Conservation (phyloP, 805 yeast genomes). For the Candida gorgasii region DNA sequence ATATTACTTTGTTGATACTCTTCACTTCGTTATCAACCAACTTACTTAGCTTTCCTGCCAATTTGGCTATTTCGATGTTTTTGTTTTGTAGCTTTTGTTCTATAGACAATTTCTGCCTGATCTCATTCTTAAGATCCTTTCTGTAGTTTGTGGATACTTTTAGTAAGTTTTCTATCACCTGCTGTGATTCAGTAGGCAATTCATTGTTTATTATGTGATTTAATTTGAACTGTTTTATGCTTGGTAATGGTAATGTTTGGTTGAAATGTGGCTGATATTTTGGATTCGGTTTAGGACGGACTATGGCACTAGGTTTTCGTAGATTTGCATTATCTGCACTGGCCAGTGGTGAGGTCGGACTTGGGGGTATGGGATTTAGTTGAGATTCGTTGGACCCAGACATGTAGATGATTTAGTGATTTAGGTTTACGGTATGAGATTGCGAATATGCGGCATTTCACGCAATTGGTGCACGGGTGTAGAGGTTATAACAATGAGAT, state of each 20-base stretch:
- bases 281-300: slow-evolving; percentile 4
- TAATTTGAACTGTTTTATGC: slow-evolving; percentile 32
- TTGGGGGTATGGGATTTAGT: not conserved
- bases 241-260: slow-evolving; percentile 19
- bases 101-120: slow-evolving; percentile 31
- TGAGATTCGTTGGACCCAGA: not conserved
- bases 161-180: slow-evolving; percentile 28
- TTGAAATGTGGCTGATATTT: slow-evolving; percentile 17
- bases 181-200: slow-evolving; percentile 28
- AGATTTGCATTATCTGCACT: not conserved
- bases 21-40: slow-evolving; percentile 12
- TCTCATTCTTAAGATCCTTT: slow-evolving; percentile 35
- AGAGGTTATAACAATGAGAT: no score
- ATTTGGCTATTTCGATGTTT: slow-evolving; percentile 37
- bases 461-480: no score
- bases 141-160: slow-evolving; percentile 33
- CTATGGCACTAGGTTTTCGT: not conserved
- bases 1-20: slow-evolving; percentile 6
- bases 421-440: no score
- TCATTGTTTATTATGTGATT: slow-evolving; percentile 27
- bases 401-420: not conserved
- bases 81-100: slow-evolving; percentile 44
- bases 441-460: no score
- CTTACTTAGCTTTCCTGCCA: slow-evolving; percentile 21
- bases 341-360: not conserved